Evolutionary conservation across 331 rosid species (phyloP).

Genomic region (Malus hybrid): DNA sequence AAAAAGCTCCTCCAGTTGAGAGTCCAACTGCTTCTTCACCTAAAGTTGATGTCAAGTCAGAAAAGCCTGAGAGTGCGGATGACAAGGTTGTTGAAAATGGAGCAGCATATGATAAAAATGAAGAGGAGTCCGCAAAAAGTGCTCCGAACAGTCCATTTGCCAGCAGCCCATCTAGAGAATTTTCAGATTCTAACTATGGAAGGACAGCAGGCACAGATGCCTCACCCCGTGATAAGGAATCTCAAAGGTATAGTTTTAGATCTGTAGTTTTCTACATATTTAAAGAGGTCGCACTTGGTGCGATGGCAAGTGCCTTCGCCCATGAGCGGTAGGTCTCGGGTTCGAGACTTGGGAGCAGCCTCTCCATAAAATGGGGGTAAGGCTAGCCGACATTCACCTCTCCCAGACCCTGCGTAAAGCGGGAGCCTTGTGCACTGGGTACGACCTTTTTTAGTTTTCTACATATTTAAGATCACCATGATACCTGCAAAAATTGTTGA

Average conservation of each 20-base stretch:
- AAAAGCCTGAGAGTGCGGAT: slow-evolving; percentile 43
- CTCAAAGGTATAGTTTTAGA: slow-evolving; percentile 51
- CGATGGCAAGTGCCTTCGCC: too few species aligned
- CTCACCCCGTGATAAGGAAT: slow-evolving; percentile 61
- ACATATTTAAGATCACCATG: not conserved
- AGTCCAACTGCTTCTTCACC: slow-evolving; percentile 54
- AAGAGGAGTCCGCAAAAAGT: slow-evolving; percentile 54
- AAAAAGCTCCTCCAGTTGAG: slow-evolving; percentile 28
- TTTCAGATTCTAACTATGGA: slow-evolving; percentile 46
- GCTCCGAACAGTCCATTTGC: slow-evolving; percentile 79
- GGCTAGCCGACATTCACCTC: too few species aligned
- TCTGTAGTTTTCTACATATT: slow-evolving; percentile 5
- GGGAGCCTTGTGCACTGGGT: too few species aligned
- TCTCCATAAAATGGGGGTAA: too few species aligned
- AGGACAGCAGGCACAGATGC: slow-evolving; percentile 47
- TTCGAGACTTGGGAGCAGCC: too few species aligned
- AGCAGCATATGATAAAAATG: slow-evolving; percentile 51
- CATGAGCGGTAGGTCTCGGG: too few species aligned
- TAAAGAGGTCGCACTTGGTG: too few species aligned
- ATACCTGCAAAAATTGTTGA: not conserved
- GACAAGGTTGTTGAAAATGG: slow-evolving; percentile 65
- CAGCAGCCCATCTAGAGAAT: slow-evolving; percentile 68
- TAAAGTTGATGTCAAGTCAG: slow-evolving; percentile 41
- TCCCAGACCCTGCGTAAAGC: too few species aligned
- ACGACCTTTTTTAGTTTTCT: too few species aligned